Evolutionary conservation across 2,329 filamentous ascomycete species (phyloP).

Genomic region (Fusarium dlaminii): DNA sequence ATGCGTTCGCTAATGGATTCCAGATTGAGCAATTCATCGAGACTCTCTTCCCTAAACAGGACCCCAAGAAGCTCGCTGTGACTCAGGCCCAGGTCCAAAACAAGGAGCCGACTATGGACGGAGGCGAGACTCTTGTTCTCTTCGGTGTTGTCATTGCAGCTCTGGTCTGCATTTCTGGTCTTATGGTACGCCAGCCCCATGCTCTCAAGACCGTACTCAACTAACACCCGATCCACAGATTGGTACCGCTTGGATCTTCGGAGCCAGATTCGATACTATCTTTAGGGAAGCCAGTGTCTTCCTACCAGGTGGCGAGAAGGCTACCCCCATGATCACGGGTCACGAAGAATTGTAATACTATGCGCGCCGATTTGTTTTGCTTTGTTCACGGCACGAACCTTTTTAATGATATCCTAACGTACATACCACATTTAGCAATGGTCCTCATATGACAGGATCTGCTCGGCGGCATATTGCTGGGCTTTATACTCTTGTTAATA

Average conservation of each 20-base stretch:
- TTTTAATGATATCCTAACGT: conserved; percentile 45
- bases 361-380: conserved; percentile 24
- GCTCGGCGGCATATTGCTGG: conserved; percentile 17
- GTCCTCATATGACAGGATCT: conserved; percentile 20
- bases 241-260: conserved; percentile 78
- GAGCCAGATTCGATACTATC: conserved; percentile 78
- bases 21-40: conserved; percentile 97
- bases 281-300: conserved; percentile 41
- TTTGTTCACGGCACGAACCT: conserved; percentile 29
- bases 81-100: conserved; percentile 50
- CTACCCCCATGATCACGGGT: conserved; percentile 40
- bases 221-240: conserved; percentile 62
- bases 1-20: conserved; percentile 14
- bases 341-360: conserved; percentile 50
- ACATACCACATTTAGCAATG: conserved; percentile 35
- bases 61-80: conserved; percentile 67
- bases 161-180: conserved; percentile 74
- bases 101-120: conserved; percentile 58
- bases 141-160: conserved; percentile 71
- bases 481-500: conserved; percentile 43
- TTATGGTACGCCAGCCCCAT: conserved; percentile 74
- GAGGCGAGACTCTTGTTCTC: conserved; percentile 73
- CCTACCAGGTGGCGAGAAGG: conserved; percentile 35
- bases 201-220: not conserved
- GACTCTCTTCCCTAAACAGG: conserved; percentile 86